A percentile compares a stretch with the other conserved stretches of the same genome.
phyloP scores from a whole-genome alignment of 768 basidiomycete species.

The Russula foetens region DNA sequence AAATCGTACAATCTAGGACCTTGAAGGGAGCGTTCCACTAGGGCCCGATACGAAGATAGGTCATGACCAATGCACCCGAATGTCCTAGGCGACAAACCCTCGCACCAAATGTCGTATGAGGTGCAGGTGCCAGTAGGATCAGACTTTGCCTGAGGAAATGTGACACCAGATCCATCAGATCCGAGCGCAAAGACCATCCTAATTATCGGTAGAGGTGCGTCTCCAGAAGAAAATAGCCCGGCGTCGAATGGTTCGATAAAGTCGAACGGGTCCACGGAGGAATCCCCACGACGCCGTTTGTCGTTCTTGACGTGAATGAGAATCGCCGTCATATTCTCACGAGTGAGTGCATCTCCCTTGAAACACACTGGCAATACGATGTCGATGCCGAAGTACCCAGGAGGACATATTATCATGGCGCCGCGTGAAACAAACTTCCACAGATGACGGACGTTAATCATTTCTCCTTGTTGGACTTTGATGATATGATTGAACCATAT shows the following conservation, averaged over 20 bases:
- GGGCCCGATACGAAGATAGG: too few relatives aligned
- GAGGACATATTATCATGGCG: neutral
- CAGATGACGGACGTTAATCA: neutral
- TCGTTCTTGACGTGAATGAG: conserved; percentile 2
- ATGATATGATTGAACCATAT: neutral
- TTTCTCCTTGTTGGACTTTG: neutral
- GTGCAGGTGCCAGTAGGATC: neutral
- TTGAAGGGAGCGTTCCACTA: too few relatives aligned
- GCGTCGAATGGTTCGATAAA: too few relatives aligned
- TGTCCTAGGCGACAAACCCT: neutral
- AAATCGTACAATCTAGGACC: too few relatives aligned
- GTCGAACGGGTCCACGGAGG: too few relatives aligned
- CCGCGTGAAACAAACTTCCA: neutral
- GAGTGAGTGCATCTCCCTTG: neutral
- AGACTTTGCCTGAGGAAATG: neutral
- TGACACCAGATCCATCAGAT: neutral
- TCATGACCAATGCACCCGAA: neutral
- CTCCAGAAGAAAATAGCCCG: too few relatives aligned
- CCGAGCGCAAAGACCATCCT: too few relatives aligned
- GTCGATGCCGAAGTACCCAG: neutral
- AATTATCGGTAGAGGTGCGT: too few relatives aligned
- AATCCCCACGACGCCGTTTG: neutral
- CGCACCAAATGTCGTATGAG: neutral
- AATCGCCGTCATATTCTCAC: neutral
- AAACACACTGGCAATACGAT: neutral